These are phyloP conservation scores for Protomyces inouyei DNA, from an alignment of 1,139 yeast genomes.

Conservation along the genomic window DNA sequence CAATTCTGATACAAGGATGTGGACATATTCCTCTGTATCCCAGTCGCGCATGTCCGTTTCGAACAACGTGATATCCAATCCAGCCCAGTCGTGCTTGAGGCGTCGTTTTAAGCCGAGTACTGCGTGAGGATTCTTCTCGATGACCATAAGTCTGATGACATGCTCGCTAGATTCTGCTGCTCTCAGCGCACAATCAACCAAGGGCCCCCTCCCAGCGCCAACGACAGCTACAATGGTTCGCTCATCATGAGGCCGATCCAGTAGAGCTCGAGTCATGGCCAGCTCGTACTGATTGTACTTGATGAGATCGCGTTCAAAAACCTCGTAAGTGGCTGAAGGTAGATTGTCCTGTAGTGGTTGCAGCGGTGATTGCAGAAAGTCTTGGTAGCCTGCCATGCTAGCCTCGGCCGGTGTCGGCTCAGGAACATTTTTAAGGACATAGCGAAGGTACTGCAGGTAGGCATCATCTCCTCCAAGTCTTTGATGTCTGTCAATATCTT, in stretches of 20 bases:
- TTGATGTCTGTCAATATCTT: slow-evolving; percentile 36
- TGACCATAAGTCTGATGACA: slow-evolving; percentile 47
- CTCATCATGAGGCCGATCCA: slow-evolving; percentile 37
- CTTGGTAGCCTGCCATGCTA: slow-evolving; percentile 42
- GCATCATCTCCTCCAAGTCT: slow-evolving; percentile 45
- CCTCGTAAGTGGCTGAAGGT: slow-evolving; percentile 55
- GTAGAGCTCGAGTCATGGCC: slow-evolving; percentile 60
- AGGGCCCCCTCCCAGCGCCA: slow-evolving; percentile 86
- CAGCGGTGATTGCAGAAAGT: slow-evolving; percentile 54
- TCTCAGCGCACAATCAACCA: slow-evolving; percentile 52
- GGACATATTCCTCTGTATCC: slow-evolving; percentile 43
- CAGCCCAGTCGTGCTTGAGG: slow-evolving; percentile 47
- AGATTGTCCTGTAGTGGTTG: slow-evolving; percentile 63
- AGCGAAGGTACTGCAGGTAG: slow-evolving; percentile 52
- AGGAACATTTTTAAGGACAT: slow-evolving; percentile 43
- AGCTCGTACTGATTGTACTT: slow-evolving; percentile 64
- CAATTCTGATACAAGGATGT: slow-evolving; percentile 70
- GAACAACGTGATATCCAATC: slow-evolving; percentile 46
- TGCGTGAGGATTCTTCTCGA: slow-evolving; percentile 71
- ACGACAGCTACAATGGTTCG: slow-evolving; percentile 50
- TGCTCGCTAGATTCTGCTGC: slow-evolving; percentile 43
- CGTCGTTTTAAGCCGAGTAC: slow-evolving; percentile 43
- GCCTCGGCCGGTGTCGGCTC: slow-evolving; percentile 39
- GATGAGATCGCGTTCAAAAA: slow-evolving; percentile 62
- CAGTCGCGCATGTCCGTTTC: slow-evolving; percentile 56